Conservation (phyloP, 345 rosid genomes). For the Hibiscus syriacus region DNA sequence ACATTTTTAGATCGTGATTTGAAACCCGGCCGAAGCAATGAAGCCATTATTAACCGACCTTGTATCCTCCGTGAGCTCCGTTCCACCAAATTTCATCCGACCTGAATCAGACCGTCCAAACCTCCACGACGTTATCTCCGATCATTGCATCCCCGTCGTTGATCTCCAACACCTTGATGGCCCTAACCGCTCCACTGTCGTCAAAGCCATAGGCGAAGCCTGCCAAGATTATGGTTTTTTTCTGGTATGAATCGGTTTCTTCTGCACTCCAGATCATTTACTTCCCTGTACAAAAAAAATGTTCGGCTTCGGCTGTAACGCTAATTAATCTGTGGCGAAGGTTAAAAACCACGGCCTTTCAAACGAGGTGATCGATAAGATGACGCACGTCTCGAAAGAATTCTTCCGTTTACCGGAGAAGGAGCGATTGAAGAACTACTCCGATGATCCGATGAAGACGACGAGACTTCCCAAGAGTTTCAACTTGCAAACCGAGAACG, state of each 20-base stretch:
- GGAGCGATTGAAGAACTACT: slow-evolving; percentile 32
- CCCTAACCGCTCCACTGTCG: slow-evolving; percentile 12
- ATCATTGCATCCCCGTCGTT: slow-evolving; percentile 22
- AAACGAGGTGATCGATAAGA: slow-evolving; percentile 11
- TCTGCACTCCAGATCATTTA: background rate
- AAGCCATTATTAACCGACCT: slow-evolving; percentile 21
- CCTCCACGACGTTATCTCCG: slow-evolving; percentile 13
- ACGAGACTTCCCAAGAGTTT: slow-evolving; percentile 33
- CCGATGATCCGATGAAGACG: slow-evolving; percentile 29
- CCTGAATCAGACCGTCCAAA: slow-evolving; percentile 31
- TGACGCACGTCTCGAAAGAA: slow-evolving; percentile 14
- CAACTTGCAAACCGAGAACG: slow-evolving; percentile 29
- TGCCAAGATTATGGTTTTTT: slow-evolving; percentile 33
- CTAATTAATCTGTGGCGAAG: slow-evolving; percentile 10
- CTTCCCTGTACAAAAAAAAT: background rate
- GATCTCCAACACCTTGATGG: slow-evolving; percentile 24
- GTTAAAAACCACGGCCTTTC: slow-evolving; percentile 32
- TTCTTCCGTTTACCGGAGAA: slow-evolving; percentile 31
- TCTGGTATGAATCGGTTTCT: slow-evolving; percentile 16
- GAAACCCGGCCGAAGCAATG: background rate
- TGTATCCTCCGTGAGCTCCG: background rate
- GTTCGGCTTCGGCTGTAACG: background rate
- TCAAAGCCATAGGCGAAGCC: slow-evolving; percentile 22
- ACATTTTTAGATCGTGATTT: too few species aligned
- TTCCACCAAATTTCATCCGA: slow-evolving; percentile 24